These are phyloP conservation scores for Diaporthe ampelina DNA, from an alignment of 2,329 filamentous ascomycete genomes.

Conservation along the genomic window DNA sequence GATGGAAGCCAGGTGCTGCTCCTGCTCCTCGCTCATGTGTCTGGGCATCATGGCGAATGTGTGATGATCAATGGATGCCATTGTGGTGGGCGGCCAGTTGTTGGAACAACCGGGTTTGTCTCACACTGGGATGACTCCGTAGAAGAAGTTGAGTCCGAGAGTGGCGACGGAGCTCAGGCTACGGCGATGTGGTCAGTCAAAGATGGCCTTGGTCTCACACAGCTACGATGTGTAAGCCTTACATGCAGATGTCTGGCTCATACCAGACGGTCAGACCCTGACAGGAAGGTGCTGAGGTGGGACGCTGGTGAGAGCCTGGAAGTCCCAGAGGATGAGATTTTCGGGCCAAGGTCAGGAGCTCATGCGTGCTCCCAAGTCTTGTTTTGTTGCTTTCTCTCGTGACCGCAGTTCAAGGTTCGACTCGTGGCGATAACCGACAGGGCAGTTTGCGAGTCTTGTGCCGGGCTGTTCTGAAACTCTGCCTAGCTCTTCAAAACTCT, in stretches of 20 bases:
- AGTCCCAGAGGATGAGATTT: background rate
- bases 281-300: conserved; percentile 5
- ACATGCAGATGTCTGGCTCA: conserved; percentile 37
- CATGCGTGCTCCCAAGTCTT: background rate
- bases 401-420: background rate
- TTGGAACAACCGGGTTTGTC: background rate
- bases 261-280: conserved; percentile 31
- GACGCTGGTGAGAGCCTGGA: conserved; percentile 10
- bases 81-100: conserved; percentile 31
- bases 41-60: conserved; percentile 48
- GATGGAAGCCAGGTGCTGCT: conserved; percentile 59
- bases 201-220: conserved; percentile 14
- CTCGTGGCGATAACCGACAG: background rate
- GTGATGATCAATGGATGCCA: conserved; percentile 46
- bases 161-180: conserved; percentile 34
- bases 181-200: conserved; percentile 28
- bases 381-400: background rate
- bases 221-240: conserved; percentile 31
- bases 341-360: background rate
- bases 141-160: background rate
- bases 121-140: conserved; percentile 12
- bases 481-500: conserved; percentile 17
- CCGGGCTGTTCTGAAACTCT: background rate
- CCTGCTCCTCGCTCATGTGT: conserved; percentile 45
- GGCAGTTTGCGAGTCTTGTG: background rate